A percentile compares a stretch with the other conserved stretches of the same genome.
Evolutionary conservation across 202 grass and related monocot species (phyloP).

Genomic region (Saccharum hybrid): DNA sequence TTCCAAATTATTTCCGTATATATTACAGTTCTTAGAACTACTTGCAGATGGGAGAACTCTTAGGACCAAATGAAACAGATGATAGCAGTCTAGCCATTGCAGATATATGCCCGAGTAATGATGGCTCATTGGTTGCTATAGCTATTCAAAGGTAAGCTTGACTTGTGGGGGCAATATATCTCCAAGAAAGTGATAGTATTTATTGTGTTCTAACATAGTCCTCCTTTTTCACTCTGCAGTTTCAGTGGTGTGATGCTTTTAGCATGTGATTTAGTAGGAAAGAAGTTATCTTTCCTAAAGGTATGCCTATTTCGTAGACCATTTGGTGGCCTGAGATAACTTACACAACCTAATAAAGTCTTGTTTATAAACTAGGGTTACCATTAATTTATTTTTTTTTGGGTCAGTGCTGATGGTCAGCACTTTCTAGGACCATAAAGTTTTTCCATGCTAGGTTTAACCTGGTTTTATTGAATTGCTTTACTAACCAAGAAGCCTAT

Average conservation of each 20-base stretch:
- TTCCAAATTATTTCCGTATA: slow-evolving; percentile 5
- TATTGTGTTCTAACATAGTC: slow-evolving; percentile 19
- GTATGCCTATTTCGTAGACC: slow-evolving; percentile 42
- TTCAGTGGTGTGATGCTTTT: slow-evolving; percentile 79
- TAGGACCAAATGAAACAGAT: slow-evolving; percentile 54
- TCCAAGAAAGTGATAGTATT: slow-evolving; percentile 28
- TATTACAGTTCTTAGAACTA: slow-evolving; percentile 24
- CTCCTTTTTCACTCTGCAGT: slow-evolving; percentile 57
- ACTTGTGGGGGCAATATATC: slow-evolving; percentile 8
- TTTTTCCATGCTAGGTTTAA: neutral
- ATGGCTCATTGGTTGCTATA: slow-evolving; percentile 68
- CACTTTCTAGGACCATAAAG: slow-evolving; percentile 14
- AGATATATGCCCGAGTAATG: slow-evolving; percentile 58
- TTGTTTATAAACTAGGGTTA: slow-evolving; percentile 38
- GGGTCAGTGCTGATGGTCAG: neutral
- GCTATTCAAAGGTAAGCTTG: slow-evolving; percentile 73
- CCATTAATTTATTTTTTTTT: neutral
- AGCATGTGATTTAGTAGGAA: slow-evolving; percentile 62
- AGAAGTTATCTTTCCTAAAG: slow-evolving; percentile 74
- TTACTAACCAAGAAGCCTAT: slow-evolving; percentile 1
- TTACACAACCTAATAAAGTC: neutral
- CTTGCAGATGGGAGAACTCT: slow-evolving; percentile 55
- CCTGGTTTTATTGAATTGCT: slow-evolving; percentile 20
- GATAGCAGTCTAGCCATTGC: slow-evolving; percentile 62
- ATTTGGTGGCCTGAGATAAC: slow-evolving; percentile 10